Evolutionary conservation across 1,284 basidiomycete species (phyloP).

Genomic region (Ceratobasidium sp.): DNA sequence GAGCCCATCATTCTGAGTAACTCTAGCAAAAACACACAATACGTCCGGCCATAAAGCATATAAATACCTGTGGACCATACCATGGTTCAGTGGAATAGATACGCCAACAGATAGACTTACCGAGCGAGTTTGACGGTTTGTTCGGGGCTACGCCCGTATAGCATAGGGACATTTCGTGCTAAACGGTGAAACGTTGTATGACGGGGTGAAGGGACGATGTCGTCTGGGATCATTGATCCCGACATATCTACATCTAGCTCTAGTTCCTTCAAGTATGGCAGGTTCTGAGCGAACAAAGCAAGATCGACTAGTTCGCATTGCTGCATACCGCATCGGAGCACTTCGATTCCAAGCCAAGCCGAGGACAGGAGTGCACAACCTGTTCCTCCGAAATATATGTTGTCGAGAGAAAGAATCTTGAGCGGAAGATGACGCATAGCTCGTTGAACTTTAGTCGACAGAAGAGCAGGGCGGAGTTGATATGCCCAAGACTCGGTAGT

Average conservation of each 20-base stretch:
- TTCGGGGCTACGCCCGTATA: not conserved
- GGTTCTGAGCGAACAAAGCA: not conserved
- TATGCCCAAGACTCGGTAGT: not conserved
- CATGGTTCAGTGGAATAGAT: no score
- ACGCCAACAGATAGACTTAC: not conserved
- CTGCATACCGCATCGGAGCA: not conserved
- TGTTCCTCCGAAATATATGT: not conserved
- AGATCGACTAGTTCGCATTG: not conserved
- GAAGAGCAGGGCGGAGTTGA: not conserved
- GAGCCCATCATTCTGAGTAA: no score
- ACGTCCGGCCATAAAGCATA: conserved; percentile 12
- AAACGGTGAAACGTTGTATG: not conserved
- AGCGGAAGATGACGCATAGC: not conserved
- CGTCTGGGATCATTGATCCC: not conserved
- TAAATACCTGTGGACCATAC: not conserved
- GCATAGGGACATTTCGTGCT: not conserved
- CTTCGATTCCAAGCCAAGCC: not conserved
- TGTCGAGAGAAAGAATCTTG: not conserved
- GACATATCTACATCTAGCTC: not conserved
- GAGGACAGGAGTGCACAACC: conserved; percentile 1
- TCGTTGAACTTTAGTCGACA: not conserved
- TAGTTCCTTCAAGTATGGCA: not conserved
- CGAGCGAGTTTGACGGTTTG: not conserved
- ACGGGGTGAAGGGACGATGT: not conserved
- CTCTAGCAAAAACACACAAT: no score